Conservation (phyloP, 164 flowering plant species). For the Vitis riparia region DNA sequence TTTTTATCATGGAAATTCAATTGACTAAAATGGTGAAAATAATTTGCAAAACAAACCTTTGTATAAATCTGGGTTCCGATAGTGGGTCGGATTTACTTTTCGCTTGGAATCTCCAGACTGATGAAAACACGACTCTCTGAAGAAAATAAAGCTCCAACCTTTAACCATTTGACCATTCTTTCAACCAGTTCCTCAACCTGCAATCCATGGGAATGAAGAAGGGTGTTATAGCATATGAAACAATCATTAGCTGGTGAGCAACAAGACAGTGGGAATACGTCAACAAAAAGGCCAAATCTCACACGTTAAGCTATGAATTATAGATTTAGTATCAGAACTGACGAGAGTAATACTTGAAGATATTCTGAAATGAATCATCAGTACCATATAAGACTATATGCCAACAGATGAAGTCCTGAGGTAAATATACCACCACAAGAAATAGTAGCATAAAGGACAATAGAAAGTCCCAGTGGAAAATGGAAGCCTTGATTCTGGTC, state of each 20-base stretch:
- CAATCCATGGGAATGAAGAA: background rate
- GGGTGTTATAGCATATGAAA: background rate
- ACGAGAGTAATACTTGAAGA: background rate
- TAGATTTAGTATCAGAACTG: background rate
- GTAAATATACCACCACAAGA: too few species aligned
- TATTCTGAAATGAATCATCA: background rate
- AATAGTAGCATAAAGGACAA: too few species aligned
- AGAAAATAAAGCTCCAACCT: slow-evolving; percentile 86
- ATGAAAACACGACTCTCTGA: slow-evolving; percentile 94
- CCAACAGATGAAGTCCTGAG: background rate
- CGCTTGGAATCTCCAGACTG: slow-evolving; percentile 89
- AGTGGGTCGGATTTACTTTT: slow-evolving; percentile 82
- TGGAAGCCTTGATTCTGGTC: too few species aligned
- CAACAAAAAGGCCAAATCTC: background rate
- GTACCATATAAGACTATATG: background rate
- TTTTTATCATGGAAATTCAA: background rate
- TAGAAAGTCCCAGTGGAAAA: background rate
- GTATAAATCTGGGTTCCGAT: slow-evolving; percentile 95
- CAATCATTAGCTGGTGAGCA: background rate
- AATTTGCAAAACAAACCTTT: slow-evolving; percentile 50
- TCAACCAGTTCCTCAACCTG: slow-evolving; percentile 74
- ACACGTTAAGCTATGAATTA: background rate
- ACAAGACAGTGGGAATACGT: background rate
- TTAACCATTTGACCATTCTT: slow-evolving; percentile 86
- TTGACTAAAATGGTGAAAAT: too few species aligned